Conservation (phyloP, 495 filamentous ascomycete genomes). For the Daldinia loculata region DNA sequence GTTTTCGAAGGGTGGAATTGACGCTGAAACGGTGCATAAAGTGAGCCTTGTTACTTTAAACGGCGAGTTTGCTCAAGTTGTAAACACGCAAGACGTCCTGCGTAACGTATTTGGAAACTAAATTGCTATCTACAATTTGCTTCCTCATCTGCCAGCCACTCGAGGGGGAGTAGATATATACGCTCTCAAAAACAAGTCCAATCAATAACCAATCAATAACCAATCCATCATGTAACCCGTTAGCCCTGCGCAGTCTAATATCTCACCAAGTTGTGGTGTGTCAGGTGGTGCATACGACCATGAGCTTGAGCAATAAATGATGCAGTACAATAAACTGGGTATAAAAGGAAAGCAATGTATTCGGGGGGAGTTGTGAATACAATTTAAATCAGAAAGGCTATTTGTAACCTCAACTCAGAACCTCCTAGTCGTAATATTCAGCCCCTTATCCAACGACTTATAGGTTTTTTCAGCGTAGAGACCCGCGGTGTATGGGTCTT, state of each 20-base stretch:
- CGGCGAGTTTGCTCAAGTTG: slow-evolving; percentile 20
- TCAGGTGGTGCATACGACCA: too few species aligned
- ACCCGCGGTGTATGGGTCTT: slow-evolving; percentile 21
- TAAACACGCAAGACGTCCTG: background rate
- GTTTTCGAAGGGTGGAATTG: slow-evolving; percentile 54
- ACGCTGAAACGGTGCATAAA: slow-evolving; percentile 58
- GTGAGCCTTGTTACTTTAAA: slow-evolving; percentile 58
- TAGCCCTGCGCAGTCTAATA: too few species aligned
- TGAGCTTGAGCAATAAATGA: too few species aligned
- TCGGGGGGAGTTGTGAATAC: background rate
- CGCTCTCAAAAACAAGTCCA: background rate
- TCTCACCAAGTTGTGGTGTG: too few species aligned
- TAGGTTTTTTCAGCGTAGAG: background rate
- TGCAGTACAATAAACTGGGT: background rate
- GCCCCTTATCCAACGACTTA: slow-evolving; percentile 3
- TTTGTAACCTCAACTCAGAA: background rate
- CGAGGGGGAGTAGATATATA: background rate
- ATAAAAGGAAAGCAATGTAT: background rate
- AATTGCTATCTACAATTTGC: background rate
- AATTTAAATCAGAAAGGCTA: too few species aligned
- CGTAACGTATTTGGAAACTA: background rate
- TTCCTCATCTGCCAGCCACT: background rate
- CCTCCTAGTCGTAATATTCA: background rate
- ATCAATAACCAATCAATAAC: too few species aligned
- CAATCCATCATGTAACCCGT: too few species aligned